A percentile compares a stretch with the other conserved stretches of the same genome.
phyloP scores from a whole-genome alignment of 768 basidiomycete genomes.

The Mycena metata region DNA sequence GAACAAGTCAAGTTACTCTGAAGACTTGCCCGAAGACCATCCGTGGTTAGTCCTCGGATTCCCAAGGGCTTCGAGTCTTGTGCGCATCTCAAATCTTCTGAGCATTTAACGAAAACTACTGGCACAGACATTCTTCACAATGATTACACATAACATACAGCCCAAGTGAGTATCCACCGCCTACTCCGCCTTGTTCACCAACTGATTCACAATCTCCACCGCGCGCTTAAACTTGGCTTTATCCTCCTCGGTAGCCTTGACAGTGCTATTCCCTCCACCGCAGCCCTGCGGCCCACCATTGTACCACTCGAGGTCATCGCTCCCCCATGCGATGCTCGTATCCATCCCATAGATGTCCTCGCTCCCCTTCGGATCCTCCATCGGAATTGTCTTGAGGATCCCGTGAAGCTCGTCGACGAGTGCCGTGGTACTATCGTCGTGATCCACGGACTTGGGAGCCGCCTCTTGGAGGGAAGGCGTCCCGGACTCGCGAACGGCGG shows the following conservation, averaged over 20 bases:
- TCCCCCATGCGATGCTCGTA: constrained; percentile 73
- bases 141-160: too few species aligned
- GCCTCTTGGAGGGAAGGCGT: constrained; percentile 57
- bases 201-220: constrained; percentile 72
- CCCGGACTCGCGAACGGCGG: constrained; percentile 64
- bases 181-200: constrained; percentile 55
- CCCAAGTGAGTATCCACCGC: not conserved
- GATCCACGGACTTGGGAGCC: constrained; percentile 56
- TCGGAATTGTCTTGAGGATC: constrained; percentile 73
- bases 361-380: constrained; percentile 67
- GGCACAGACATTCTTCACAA: too few species aligned
- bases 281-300: constrained; percentile 76
- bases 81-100: too few species aligned
- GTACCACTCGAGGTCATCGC: constrained; percentile 69
- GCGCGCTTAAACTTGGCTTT: constrained; percentile 79
- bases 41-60: too few species aligned
- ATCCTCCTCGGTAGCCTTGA: constrained; percentile 69
- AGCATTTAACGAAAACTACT: too few species aligned
- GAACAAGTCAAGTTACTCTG: too few species aligned
- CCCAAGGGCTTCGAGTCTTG: too few species aligned
- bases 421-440: constrained; percentile 49
- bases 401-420: constrained; percentile 70
- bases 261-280: constrained; percentile 61
- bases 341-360: constrained; percentile 82
- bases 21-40: too few species aligned